phyloP scores from a whole-genome alignment of 2,329 filamentous ascomycete genomes.

The Alternaria sp. region DNA sequence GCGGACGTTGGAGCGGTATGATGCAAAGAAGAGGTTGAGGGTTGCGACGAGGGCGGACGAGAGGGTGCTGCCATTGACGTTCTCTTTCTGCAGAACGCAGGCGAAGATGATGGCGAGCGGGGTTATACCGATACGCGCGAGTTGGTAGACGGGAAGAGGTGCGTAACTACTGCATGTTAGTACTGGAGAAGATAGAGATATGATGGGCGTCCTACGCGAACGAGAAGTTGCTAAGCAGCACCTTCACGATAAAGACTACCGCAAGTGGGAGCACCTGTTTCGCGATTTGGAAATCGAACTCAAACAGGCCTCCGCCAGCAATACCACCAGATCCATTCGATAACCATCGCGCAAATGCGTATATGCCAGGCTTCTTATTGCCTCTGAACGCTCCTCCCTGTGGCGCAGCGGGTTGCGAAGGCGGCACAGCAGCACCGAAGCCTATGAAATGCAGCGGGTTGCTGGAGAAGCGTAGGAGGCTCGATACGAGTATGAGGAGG shows the following conservation, averaged over 20 bases:
- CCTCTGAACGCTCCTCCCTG: conserved; percentile 40
- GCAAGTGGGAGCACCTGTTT: conserved; percentile 58
- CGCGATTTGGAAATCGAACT: conserved; percentile 57
- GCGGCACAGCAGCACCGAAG: conserved; percentile 54
- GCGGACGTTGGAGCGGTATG: conserved; percentile 53
- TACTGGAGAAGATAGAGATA: background rate
- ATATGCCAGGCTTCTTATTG: conserved; percentile 29
- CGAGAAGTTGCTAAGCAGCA: conserved; percentile 61
- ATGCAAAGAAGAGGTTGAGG: conserved; percentile 59
- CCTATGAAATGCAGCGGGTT: conserved; percentile 51
- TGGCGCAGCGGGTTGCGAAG: conserved; percentile 45
- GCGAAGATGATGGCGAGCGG: conserved; percentile 59
- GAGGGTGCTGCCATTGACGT: conserved; percentile 56
- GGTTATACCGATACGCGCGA: conserved; percentile 59
- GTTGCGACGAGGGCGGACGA: conserved; percentile 59
- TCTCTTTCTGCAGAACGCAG: conserved; percentile 53
- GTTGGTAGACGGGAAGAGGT: conserved; percentile 58
- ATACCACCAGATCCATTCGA: conserved; percentile 55
- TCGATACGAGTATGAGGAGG: conserved; percentile 55
- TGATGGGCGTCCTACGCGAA: conserved; percentile 53
- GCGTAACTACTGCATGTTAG: conserved; percentile 52
- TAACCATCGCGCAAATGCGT: conserved; percentile 46
- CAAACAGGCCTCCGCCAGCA: conserved; percentile 61
- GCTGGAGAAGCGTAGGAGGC: conserved; percentile 55
- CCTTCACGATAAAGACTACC: conserved; percentile 57